phyloP scores from a whole-genome alignment of 1,139 yeast genomes.

The Saccharomyces hybrid region DNA sequence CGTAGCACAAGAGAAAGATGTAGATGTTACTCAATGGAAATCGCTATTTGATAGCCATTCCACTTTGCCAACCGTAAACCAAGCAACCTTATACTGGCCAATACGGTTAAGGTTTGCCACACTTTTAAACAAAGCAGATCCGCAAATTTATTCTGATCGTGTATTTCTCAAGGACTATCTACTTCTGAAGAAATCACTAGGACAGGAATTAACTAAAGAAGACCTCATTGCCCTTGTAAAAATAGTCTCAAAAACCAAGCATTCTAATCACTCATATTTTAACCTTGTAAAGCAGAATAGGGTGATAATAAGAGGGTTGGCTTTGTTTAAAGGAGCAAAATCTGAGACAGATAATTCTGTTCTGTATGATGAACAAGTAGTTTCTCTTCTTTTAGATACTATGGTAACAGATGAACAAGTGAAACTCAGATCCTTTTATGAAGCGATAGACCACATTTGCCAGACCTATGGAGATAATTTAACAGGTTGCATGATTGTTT shows the following conservation, averaged over 20 bases:
- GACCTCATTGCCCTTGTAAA: conserved; percentile 21
- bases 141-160: conserved; percentile 7
- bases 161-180: conserved; percentile 18
- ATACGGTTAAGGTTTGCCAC: conserved; percentile 14
- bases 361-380: conserved; percentile 16
- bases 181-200: conserved; percentile 16
- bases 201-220: conserved; percentile 13
- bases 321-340: conserved; percentile 11
- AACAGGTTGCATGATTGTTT: conserved; percentile 9
- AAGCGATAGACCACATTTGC: conserved; percentile 16
- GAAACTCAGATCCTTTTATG: conserved; percentile 16
- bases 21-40: conserved; percentile 13
- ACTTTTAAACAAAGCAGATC: conserved; percentile 12
- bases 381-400: conserved; percentile 15
- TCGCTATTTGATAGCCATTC: conserved; percentile 14
- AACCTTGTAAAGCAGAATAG: conserved; percentile 14
- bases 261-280: conserved; percentile 8
- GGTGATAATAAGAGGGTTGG: conserved; percentile 13
- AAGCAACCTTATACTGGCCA: conserved; percentile 16
- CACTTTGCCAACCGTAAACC: conserved; percentile 6
- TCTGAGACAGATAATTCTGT: conserved; percentile 11
- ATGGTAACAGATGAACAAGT: conserved; percentile 12
- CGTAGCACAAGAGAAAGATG: conserved; percentile 5
- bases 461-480: conserved; percentile 8
- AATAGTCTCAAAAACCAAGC: conserved; percentile 7